Conservation (phyloP, 192 early-diverging fungal species). For the Tieghemiomyces parasiticus region DNA sequence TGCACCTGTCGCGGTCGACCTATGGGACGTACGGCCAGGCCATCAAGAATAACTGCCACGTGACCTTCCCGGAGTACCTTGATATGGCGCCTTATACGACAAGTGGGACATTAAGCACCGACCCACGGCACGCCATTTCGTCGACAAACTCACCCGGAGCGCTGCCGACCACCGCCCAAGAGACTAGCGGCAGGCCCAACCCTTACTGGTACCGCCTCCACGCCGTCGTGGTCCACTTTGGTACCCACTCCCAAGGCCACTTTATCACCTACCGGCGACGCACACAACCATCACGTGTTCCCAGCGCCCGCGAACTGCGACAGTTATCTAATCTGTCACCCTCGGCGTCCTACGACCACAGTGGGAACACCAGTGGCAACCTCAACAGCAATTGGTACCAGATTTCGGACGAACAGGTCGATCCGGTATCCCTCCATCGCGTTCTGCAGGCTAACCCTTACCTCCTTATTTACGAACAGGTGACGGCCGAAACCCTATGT, state of each 20-base stretch:
- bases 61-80: slow-evolving; percentile 51
- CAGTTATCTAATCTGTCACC: background rate
- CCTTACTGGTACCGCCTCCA: slow-evolving; percentile 52
- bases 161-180: background rate
- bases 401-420: slow-evolving; percentile 54
- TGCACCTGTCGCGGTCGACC: slow-evolving; percentile 78
- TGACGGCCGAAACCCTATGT: background rate
- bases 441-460: slow-evolving; percentile 59
- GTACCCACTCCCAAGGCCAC: slow-evolving; percentile 82
- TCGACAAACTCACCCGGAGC: too few relatives aligned
- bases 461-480: slow-evolving; percentile 51
- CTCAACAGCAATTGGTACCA: slow-evolving; percentile 32
- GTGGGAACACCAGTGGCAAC: background rate
- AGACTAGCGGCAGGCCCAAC: slow-evolving; percentile 6
- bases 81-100: slow-evolving; percentile 69
- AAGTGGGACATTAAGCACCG: slow-evolving; percentile 40
- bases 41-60: slow-evolving; percentile 65
- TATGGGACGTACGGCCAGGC: slow-evolving; percentile 46
- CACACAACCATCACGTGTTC: slow-evolving; percentile 18
- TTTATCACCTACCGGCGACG: slow-evolving; percentile 80
- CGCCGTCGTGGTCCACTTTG: slow-evolving; percentile 81
- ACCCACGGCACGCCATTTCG: slow-evolving; percentile 31
- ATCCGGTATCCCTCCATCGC: slow-evolving; percentile 33
- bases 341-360: background rate
- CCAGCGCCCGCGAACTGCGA: slow-evolving; percentile 7